Percentiles rank a stretch among this genome's conserved stretches.
These are phyloP conservation scores for Tolypocladium sp. DNA, from an alignment of 2,329 filamentous ascomycete species.

Conservation along the genomic window DNA sequence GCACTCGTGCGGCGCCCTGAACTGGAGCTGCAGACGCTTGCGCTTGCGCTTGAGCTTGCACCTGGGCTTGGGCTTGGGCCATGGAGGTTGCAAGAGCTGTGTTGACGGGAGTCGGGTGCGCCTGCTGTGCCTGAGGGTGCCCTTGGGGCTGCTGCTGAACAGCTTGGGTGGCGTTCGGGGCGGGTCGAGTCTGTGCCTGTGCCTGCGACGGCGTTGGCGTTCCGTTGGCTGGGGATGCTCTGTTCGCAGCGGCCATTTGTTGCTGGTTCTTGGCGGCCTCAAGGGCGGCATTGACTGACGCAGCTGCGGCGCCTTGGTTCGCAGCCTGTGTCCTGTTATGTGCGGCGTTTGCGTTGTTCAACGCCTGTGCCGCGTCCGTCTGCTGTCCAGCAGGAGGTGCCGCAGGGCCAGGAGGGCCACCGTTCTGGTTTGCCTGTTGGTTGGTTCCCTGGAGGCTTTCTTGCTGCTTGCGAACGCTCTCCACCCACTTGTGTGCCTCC, in stretches of 20 bases:
- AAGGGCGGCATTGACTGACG: constrained; percentile 33
- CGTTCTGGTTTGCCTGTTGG: constrained; percentile 13
- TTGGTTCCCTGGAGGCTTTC: constrained; percentile 19
- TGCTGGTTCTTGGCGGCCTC: constrained; percentile 37
- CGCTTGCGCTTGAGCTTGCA: constrained; percentile 11
- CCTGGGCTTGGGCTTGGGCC: constrained; percentile 26
- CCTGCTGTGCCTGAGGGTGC: constrained; percentile 16
- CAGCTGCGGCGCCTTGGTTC: constrained; percentile 20
- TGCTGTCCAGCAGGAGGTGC: constrained; percentile 15
- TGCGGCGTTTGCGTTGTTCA: constrained; percentile 8
- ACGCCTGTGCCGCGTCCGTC: constrained; percentile 10
- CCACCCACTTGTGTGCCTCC: constrained; percentile 39
- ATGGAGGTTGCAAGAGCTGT: constrained; percentile 30
- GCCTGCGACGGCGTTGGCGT: constrained; percentile 10
- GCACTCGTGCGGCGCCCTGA: constrained; percentile 35
- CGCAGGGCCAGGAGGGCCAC: constrained; percentile 5
- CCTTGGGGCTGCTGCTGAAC: constrained; percentile 14
- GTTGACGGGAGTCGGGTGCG: constrained; percentile 36
- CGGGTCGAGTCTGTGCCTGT: constrained; percentile 17
- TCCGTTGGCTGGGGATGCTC: constrained; percentile 20
- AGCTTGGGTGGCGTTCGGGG: constrained; percentile 14
- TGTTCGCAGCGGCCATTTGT: constrained; percentile 17
- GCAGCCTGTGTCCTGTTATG: constrained; percentile 17
- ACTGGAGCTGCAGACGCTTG: constrained; percentile 35
- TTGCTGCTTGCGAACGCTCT: constrained; percentile 37